Evolutionary conservation across 768 basidiomycete species (phyloP).

Genomic region (Russula foetens): DNA sequence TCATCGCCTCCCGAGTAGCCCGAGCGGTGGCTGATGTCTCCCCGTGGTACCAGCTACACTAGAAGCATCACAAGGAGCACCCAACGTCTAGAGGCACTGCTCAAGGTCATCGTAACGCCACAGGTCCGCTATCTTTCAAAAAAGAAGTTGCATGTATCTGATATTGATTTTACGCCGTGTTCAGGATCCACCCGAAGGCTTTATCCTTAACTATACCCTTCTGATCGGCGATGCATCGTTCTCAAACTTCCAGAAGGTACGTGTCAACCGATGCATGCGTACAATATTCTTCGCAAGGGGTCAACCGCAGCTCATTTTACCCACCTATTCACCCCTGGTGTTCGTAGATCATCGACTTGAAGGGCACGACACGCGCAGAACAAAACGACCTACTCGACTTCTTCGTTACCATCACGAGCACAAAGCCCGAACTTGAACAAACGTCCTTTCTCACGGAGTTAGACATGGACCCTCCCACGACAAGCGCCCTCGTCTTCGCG

Average conservation of each 20-base stretch:
- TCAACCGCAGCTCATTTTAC: not conserved
- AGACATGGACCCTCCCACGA: slow-evolving; percentile 85
- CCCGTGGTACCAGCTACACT: slow-evolving; percentile 59
- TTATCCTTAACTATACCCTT: slow-evolving; percentile 92
- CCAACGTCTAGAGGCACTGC: slow-evolving; percentile 76
- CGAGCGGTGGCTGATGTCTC: slow-evolving; percentile 9
- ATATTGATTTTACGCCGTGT: slow-evolving; percentile 2
- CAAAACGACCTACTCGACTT: slow-evolving; percentile 88
- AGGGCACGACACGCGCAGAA: slow-evolving; percentile 78
- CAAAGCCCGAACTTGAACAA: slow-evolving; percentile 77
- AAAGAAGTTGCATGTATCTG: not conserved
- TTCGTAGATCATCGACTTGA: slow-evolving; percentile 81
- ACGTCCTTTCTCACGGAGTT: slow-evolving; percentile 89
- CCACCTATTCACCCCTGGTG: too few species aligned
- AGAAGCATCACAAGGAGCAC: slow-evolving; percentile 77
- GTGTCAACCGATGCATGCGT: slow-evolving; percentile 5
- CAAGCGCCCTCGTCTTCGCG: slow-evolving; percentile 40
- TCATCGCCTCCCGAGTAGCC: not conserved
- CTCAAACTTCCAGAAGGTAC: slow-evolving; percentile 95
- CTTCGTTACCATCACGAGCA: slow-evolving; percentile 90
- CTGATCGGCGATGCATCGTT: slow-evolving; percentile 92
- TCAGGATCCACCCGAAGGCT: slow-evolving; percentile 87
- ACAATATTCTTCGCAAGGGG: not conserved
- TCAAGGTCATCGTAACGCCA: slow-evolving; percentile 94
- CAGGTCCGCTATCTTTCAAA: slow-evolving; percentile 46